Evolutionary conservation across 192 early-diverging fungal genomes (phyloP), one percentile per base, ranked within the genome.

Genomic region (Backusella tarrabulga): DNA sequence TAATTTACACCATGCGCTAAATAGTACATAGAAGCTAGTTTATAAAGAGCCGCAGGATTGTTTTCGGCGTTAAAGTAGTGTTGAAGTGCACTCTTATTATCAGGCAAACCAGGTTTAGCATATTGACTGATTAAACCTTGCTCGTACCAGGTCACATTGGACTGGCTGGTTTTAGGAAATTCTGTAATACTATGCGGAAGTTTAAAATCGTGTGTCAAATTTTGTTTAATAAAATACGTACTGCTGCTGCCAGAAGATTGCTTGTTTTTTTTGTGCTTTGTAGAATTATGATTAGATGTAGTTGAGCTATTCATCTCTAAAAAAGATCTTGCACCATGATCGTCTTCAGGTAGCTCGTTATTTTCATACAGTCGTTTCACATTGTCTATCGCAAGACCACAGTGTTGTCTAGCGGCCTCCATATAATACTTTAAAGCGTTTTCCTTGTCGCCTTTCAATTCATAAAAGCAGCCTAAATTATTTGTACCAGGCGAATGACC

Each of bases 151-250:
- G 3, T 12, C 2, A 29, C 11, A 12, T 12, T 23, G n/a, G n/a
- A n/a, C n/a, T 3, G 2, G 0, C 1, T 14, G 56, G 56, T 4
- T 4, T 29, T n/a, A n/a, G n/a, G n/a, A n/a, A n/a, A n/a, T n/a
- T n/a, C n/a, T n/a, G n/a, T n/a, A n/a, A n/a, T n/a, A n/a, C n/a
- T n/a, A n/a, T n/a, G n/a, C 23, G 9, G 11, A 29, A 12, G 8
- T 63, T 63, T 63, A 63, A 63, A 63, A 26, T 29, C 56, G 7
- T 63, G 23, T 29, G 8, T 63, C 6, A 63, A 2, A 12, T 29
- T 29, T 63, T 29, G 56, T 63, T 63, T 63, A 63, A 29, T 63
- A 26, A 63, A 63, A 63, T 63, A 63, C 56, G 56, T 63, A 63
- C 56, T 63, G 26, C 11, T 29, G 56, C 29, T 63, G 21, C 8